Base-by-base conservation (phyloP, 371 early-diverging fungal species). In the Mucor sp. region DNA sequence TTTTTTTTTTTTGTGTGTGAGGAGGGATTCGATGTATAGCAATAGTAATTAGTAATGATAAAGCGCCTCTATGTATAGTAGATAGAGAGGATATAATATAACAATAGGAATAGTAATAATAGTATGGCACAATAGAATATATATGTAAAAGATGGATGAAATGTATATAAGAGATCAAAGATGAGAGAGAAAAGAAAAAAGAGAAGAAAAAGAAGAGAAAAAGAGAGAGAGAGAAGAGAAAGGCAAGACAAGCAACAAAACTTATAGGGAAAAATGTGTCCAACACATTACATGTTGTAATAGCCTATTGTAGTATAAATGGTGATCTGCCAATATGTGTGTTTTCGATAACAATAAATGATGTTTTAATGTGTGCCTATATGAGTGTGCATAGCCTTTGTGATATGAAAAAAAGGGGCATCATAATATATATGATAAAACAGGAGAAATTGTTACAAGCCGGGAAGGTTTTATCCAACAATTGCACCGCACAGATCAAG, bases 331-430 rank as follows among this genome's bases (percentile, higher is more conserved):
- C 53, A 53, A 27, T 53, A 47, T 47, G 47, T 47, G 19, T 47
- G 23, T 21, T 14, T 53, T 53, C 27, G 53, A 53, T 50, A 50
- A 50, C 50, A 50, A 27, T 53, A 53, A 53, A 27, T 53, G 53
- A 53, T 53, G 53, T 53, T 53, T 53, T 53, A 53, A 53, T 53
- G 53, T 53, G 53, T 27, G 53, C 27, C 53, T 53, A 53, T 27
- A 53, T 53, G 53, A 53, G 53, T 53, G 53, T 53, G 47, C 19
- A 47, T 47, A 47, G 47, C 21, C 27, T 53, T 33, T 57, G n/a
- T 57, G 55, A 62, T 62, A 48, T 48, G 63, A 63, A 35, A 50
- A 41, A 35, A 63, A 63, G 35, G 35, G 48, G 63, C 53, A 48
- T 25, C 41, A 41, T 12, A 33, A 23, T 21, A 53, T 41, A 53